phyloP scores from a whole-genome alignment of 2,329 filamentous ascomycete species.

The Paraconiothyrium brasiliense region DNA sequence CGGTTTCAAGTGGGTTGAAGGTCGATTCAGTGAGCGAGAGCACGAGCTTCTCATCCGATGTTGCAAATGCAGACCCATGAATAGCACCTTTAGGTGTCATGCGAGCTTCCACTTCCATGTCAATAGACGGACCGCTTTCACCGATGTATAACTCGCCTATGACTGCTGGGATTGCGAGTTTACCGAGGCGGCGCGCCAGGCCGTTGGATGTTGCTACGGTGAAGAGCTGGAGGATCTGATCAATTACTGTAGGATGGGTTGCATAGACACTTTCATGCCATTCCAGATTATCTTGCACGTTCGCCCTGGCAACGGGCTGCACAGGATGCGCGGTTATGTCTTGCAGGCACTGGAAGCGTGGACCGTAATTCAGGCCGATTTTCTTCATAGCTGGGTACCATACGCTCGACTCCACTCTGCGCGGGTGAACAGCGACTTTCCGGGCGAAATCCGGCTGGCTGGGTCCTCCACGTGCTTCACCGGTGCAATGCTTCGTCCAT shows the following conservation, averaged over 20 bases:
- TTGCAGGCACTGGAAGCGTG: background rate
- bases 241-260: slow-evolving; percentile 19
- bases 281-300: background rate
- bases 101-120: background rate
- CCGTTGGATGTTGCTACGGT: slow-evolving; percentile 15
- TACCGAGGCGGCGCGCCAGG: slow-evolving; percentile 5
- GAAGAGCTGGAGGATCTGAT: slow-evolving; percentile 20
- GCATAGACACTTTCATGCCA: background rate
- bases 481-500: slow-evolving; percentile 28
- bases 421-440: no score
- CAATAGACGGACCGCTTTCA: background rate
- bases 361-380: background rate
- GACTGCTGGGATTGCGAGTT: slow-evolving; percentile 20
- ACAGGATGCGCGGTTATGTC: background rate
- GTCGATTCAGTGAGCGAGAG: background rate
- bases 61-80: background rate
- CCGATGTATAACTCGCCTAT: slow-evolving; percentile 25
- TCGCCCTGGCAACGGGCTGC: background rate
- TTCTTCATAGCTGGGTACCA: background rate
- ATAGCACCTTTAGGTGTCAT: background rate
- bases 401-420: background rate
- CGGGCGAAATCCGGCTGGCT: no score
- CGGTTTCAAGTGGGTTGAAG: background rate
- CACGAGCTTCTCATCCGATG: background rate
- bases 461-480: background rate